phyloP scores from a whole-genome alignment of 768 basidiomycete genomes.

The Amanita rimosa region DNA sequence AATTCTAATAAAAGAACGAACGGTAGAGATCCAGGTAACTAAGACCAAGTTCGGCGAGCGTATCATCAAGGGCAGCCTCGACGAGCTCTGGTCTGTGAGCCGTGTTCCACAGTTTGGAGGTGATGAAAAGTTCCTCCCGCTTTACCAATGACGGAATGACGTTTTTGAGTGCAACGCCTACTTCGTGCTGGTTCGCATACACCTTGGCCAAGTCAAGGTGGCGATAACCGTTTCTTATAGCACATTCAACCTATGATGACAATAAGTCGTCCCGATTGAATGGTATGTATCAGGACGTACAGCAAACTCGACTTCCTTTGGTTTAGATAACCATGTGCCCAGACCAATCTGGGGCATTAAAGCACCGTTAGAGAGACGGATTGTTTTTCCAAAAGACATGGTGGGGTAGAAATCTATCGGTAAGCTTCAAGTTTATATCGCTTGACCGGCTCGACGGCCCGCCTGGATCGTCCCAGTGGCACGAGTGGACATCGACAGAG shows the following conservation, averaged over 20 bases:
- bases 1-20: conserved; percentile 12
- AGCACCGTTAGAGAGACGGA: conserved; percentile 34
- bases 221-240: conserved; percentile 66
- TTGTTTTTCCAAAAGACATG: conserved; percentile 31
- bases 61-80: conserved; percentile 67
- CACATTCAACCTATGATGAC: conserved; percentile 51
- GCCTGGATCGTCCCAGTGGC: no score
- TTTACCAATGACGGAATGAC: conserved; percentile 68
- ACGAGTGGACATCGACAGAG: no score
- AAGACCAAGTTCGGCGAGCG: conserved; percentile 63
- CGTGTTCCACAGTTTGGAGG: conserved; percentile 77
- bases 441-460: no score
- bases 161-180: conserved; percentile 64
- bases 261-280: not conserved
- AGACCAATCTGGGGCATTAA: conserved; percentile 69
- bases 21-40: conserved; percentile 78
- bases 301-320: conserved; percentile 64
- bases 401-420: not conserved
- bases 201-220: conserved; percentile 80
- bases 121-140: conserved; percentile 74
- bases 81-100: conserved; percentile 55
- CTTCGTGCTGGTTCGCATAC: conserved; percentile 72
- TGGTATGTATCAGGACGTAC: conserved; percentile 23
- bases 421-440: conserved; percentile 6
- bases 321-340: conserved; percentile 73